Evolutionary conservation across 108 stramenopile genomes (phyloP).

Genomic region (Craspedostauros australis): DNA sequence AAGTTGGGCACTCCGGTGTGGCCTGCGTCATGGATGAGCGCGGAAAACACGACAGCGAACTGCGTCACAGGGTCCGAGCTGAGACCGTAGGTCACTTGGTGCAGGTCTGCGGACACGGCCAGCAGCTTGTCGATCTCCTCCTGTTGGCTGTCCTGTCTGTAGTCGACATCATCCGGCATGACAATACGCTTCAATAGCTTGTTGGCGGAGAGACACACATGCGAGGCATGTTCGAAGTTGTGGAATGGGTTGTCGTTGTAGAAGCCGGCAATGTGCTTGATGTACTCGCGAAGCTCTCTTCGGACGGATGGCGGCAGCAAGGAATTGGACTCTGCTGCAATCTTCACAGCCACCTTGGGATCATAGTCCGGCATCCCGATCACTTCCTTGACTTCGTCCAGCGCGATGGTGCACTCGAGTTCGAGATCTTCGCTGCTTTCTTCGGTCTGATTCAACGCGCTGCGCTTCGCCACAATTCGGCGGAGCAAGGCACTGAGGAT

Average conservation of each 20-base stretch:
- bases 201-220: conserved; percentile 32
- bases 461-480: too few relatives aligned
- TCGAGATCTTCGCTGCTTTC: too few relatives aligned
- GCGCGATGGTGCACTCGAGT: background rate
- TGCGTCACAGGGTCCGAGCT: conserved; percentile 34
- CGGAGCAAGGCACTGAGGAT: too few relatives aligned
- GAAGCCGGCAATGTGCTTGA: too few relatives aligned
- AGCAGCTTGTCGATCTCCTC: conserved; percentile 14
- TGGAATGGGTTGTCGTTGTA: conserved; percentile 18
- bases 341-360: background rate
- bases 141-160: conserved; percentile 2
- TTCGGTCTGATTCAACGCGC: too few relatives aligned
- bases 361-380: conserved; percentile 13
- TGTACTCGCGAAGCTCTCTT: too few relatives aligned
- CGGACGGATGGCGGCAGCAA: background rate
- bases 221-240: conserved; percentile 37
- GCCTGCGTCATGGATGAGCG: conserved; percentile 35
- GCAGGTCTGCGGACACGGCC: conserved; percentile 8
- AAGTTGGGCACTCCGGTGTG: conserved; percentile 28
- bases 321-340: background rate
- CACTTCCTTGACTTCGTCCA: conserved; percentile 12
- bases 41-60: conserved; percentile 36
- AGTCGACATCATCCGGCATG: conserved; percentile 9
- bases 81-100: conserved; percentile 20
- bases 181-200: conserved; percentile 35